Base-by-base conservation (phyloP, 768 basidiomycete genomes). In the Clitopilus passeckerianus region DNA sequence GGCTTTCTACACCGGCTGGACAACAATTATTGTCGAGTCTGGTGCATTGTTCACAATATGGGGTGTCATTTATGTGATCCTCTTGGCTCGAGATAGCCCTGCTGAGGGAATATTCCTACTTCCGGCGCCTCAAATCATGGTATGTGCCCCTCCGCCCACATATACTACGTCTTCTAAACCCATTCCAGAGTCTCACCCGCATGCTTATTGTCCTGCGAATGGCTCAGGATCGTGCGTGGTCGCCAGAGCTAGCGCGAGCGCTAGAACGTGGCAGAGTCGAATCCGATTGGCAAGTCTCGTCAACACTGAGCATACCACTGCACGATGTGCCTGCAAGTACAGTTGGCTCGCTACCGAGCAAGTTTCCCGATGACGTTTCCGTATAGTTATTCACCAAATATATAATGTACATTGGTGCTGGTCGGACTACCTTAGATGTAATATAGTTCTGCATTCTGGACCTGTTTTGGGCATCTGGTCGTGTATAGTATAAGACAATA, bases 141-240 rank as follows among this genome's bases (percentile, higher is more conserved):
- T 67, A 34, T 35, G 66, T 60, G 33, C 18, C 35, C 34, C 35
- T 33, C 18, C 10, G 6, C 15, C 24, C 12, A 5, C 56, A 33
- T 9, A 6, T 34, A 34, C 1, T 20, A 30, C 6, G 34, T 24
- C 44, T 15, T 22, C 16, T 33, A 33, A 23, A 6, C 54, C 23
- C 2, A 34, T 22, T 33, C 22, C 22, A 67, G 66, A 59, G 63
- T 34, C 68, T 77, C 2, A 74, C 75, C 7, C 66, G 76, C n/a
- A 74, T 76, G 70, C 61, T 76, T 14, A 75, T 76, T 59, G 66
- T 73, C 20, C 64, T 76, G 10, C 71, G 75, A 24, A 77, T 77
- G 71, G 72, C 75, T 15, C 74, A 76, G 57, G 70, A 74, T 56
- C 68, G 72, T 16, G 76, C 76, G 15, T 77, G 76, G 76, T 70